Evolutionary conservation across 2,329 filamentous ascomycete species (phyloP), one percentile per base, ranked within the genome.

Genomic region (Pseudogymnoascus sp.): DNA sequence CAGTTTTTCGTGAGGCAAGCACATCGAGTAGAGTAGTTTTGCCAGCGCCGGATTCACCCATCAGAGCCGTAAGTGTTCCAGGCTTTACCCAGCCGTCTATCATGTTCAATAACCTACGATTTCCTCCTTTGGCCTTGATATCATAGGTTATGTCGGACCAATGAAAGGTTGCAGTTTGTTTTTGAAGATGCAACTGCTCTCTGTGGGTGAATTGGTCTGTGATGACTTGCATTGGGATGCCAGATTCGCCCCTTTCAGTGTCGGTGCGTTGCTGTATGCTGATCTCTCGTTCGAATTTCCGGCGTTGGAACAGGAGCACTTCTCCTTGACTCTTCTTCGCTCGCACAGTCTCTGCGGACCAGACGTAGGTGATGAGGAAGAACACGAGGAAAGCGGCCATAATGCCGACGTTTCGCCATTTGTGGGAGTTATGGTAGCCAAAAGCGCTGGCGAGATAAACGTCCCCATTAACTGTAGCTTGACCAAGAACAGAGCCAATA

Each of bases 11-110:
- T 65, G 89, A 90, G 53, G 92, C 92, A 68, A 96, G 80, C 37
- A 90, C 89, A 75, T 96, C 90, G 36, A 96, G 78, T 23, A 96
- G 82, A 0, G 91, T 96, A 0, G 92, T 96, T 76, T 96, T 96
- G 63, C 91, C 91, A 16, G 92, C 91, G 68, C 92, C 92, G 16
- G 59, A 72, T 18, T 69, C 70, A 5, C 69, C 71, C 87, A 89
- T 89, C 0, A 88, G 77, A 28, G 86, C 87, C 25, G 85, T 88
- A 46, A 88, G 74, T 60, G 84, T 88, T 63, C 87, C 87, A 14
- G 87, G 87, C 72, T 89, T 88, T 66, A 90, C 86, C 84, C 88
- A 96, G 3, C 91, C 91, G 67, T 92, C 85, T 0, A 96, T 88
- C 63, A 93, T 83, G 66, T 95, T 86, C 7, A 96, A 78, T 64